phyloP scores from a whole-genome alignment of 2,329 filamentous ascomycete species.

The Cryphonectria radicalis region DNA sequence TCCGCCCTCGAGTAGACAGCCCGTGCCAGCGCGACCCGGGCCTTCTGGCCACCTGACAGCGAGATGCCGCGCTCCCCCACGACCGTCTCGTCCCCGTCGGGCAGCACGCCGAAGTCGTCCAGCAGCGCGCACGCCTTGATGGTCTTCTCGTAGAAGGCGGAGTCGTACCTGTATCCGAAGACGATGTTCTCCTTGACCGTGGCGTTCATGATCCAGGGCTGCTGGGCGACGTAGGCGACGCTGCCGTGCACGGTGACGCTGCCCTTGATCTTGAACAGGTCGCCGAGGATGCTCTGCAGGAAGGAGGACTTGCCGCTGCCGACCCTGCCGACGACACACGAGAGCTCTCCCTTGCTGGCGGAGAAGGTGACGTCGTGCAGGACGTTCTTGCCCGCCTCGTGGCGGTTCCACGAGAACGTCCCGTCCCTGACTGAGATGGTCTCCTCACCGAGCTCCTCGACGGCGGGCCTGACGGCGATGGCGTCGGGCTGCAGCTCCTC shows the following conservation, averaged over 20 bases:
- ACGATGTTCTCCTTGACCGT: constrained; percentile 97
- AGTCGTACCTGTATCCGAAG: constrained; percentile 93
- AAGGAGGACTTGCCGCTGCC: constrained; percentile 94
- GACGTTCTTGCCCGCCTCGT: constrained; percentile 66
- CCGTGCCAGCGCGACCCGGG: constrained; percentile 85
- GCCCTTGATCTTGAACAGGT: constrained; percentile 87
- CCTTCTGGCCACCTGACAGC: constrained; percentile 93
- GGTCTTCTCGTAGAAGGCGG: constrained; percentile 91
- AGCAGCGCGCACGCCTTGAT: constrained; percentile 87
- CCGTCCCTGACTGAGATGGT: constrained; percentile 81
- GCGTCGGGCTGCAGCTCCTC: constrained; percentile 91
- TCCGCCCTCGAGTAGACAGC: constrained; percentile 98
- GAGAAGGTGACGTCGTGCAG: constrained; percentile 86
- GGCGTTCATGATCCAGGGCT: constrained; percentile 96
- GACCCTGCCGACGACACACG: constrained; percentile 92
- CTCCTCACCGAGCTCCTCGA: constrained; percentile 80
- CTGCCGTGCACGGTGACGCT: constrained; percentile 81
- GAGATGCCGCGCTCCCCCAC: constrained; percentile 97
- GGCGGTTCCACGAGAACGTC: constrained; percentile 92
- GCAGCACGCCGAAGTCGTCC: constrained; percentile 89
- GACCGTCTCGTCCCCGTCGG: constrained; percentile 94
- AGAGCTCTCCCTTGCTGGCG: constrained; percentile 89
- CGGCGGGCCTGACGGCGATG: constrained; percentile 70
- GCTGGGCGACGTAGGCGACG: constrained; percentile 90
- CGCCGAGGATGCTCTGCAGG: constrained; percentile 84